Base-by-base conservation (phyloP, 306 rosid species). In the Vigna unguiculata region DNA sequence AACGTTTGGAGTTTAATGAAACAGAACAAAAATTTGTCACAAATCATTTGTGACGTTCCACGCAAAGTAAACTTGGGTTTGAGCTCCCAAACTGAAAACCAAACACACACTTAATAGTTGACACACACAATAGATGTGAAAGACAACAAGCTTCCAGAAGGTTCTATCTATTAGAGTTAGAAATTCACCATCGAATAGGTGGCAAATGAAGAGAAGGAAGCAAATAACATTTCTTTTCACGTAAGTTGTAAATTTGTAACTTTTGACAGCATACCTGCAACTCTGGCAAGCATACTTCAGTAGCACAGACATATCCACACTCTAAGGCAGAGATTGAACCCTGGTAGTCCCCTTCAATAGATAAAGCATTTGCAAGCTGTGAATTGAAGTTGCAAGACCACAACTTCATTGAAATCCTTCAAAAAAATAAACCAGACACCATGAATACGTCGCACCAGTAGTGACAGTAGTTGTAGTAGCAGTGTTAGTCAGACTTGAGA, bases 341-440 rank as follows among this genome's bases (percentile, higher is more conserved):
- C 80, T 74, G 90, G 70, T 90, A 89, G 76, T 94, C 97, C 52
- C 97, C 98, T 86, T 94, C 98, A 61, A 89, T 90, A 20, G 86
- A 86, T 81, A 95, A 81, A 75, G 97, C 97, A 85, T 95, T 95
- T 6, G 98, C 97, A 55, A 94, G 96, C 90, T 95, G 98, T 40
- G 97, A 88, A 83, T 90, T 91, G 86, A 95, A 95, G 93, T 95
- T 95, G 90, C 98, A 95, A 36, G 86, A 78, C 98, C 98, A 95
- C 69, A 95, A 78, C 80, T 90, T 92, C 85, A 88, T 91, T 67
- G 95, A 80, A 81, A 87, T 75, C 87, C 97, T 92, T 72, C 85
- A 80, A 48, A 53, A 70, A 74, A 78, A 49, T 63, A 69, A 62
- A 72, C 45, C 28, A 34, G 59, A 83, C 77, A 80, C 60, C 54